These are phyloP conservation scores for Schwanniomyces vanrijiae DNA, from an alignment of 805 yeast species.

Conservation along the genomic window DNA sequence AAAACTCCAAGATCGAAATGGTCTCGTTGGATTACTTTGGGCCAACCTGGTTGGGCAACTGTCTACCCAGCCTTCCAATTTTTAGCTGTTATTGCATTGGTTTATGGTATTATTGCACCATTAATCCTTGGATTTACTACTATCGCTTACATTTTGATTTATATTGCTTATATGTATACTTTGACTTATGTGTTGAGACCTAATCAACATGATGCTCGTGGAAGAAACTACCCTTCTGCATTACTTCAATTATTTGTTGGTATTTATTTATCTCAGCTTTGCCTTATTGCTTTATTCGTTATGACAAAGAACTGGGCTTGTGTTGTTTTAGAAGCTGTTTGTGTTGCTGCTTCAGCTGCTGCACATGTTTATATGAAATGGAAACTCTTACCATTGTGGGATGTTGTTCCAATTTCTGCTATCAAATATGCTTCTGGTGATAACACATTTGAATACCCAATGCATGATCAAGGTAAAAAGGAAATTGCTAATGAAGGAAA, in stretches of 20 bases:
- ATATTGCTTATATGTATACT: constrained; percentile 62
- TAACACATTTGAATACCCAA: constrained; percentile 51
- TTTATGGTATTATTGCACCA: constrained; percentile 80
- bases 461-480: constrained; percentile 60
- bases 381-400: constrained; percentile 62
- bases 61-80: constrained; percentile 77
- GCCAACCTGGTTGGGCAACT: constrained; percentile 77
- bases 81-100: constrained; percentile 67
- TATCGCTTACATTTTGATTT: constrained; percentile 55
- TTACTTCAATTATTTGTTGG: constrained; percentile 72
- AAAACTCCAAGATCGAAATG: constrained; percentile 91
- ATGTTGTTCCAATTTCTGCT: constrained; percentile 69
- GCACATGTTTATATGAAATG: constrained; percentile 60
- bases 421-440: constrained; percentile 48
- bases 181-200: constrained; percentile 64
- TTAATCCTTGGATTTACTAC: constrained; percentile 67
- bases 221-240: constrained; percentile 72
- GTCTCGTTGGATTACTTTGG: constrained; percentile 66
- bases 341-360: constrained; percentile 55
- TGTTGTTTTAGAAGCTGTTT: constrained; percentile 66
- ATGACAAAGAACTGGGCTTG: constrained; percentile 80
- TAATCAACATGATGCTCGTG: constrained; percentile 59
- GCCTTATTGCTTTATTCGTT: constrained; percentile 69
- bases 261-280: constrained; percentile 67
- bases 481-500: constrained; percentile 58